Evolutionary conservation across 1,284 basidiomycete genomes (phyloP), one percentile per base, ranked within the genome.

Genomic region (Cryptococcus sp.): DNA sequence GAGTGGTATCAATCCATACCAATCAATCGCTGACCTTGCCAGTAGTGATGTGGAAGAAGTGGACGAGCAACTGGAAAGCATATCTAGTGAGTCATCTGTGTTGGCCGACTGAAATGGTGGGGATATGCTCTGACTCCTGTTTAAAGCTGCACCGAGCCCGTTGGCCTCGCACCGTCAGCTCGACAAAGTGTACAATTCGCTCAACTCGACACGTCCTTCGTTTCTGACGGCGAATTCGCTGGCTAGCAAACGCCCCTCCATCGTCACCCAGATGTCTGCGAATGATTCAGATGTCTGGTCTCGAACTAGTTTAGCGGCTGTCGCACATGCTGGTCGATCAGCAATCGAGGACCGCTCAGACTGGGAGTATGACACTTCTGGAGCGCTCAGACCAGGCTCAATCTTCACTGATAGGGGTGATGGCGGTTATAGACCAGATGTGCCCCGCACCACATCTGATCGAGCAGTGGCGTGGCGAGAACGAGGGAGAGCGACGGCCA

Each of bases 21-120:
- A 17, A 52, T 15, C 43, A 38, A 19, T 47, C 16, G 46, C 35
- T 55, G 50, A 40, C 19, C 15, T 4, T 19, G 3, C 10, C 42
- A 22, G 0, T 46, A 72, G 70, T 10, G 65, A 68, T 47, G 49
- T 68, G 17, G 65, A 69, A 47, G 70, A 71, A 41, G 60, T 65
- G 3, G 69, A 70, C 19, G 67, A 69, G 23, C 56, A 58, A 35
- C 48, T 66, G 13, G 60, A 62, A 17, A 55, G 35, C 42, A 38
- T 58, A 17, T 57, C 62, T n/a, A 39, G 58, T 61, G 38, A 60
- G 56, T 23, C 30, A 11, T 27, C 1, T 20, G 23, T 13, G 39
- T 16, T 39, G 17, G 7, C 16, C 11, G 39, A 30, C 25, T 16
- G 20, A 6, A 11, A 6, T 50, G 42, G 15, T 30, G 5, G 20